Evolutionary conservation across 2,329 filamentous ascomycete genomes (phyloP).

Genomic region (Phialophora expanda): DNA sequence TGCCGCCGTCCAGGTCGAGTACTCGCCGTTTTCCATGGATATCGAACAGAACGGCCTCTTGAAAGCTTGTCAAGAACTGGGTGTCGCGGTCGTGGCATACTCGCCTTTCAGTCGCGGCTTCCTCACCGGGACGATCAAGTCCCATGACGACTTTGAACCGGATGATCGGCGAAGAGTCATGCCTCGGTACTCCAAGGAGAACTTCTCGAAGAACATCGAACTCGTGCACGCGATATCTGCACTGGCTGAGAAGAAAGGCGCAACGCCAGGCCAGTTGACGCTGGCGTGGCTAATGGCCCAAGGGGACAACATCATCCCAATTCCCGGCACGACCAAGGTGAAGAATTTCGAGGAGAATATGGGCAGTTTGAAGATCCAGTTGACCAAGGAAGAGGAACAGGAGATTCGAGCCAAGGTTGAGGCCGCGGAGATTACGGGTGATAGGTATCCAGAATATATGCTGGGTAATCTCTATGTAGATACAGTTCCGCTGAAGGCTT

Average conservation of each 20-base stretch:
- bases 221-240: slow-evolving; percentile 53
- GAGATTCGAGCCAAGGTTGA: slow-evolving; percentile 55
- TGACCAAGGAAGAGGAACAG: slow-evolving; percentile 56
- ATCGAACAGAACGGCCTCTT: slow-evolving; percentile 64
- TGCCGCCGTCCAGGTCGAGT: slow-evolving; percentile 65
- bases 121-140: slow-evolving; percentile 55
- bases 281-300: slow-evolving; percentile 56
- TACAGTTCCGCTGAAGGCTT: slow-evolving; percentile 11
- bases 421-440: slow-evolving; percentile 11
- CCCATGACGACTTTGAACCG: slow-evolving; percentile 54
- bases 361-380: slow-evolving; percentile 43
- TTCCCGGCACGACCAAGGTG: slow-evolving; percentile 47
- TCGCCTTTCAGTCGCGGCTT: slow-evolving; percentile 65
- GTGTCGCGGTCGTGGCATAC: slow-evolving; percentile 65
- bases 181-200: slow-evolving; percentile 58
- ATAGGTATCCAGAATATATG: slow-evolving; percentile 10
- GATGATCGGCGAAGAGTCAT: slow-evolving; percentile 51
- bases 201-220: slow-evolving; percentile 57
- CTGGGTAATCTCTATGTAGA: slow-evolving; percentile 12
- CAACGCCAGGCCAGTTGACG: slow-evolving; percentile 55
- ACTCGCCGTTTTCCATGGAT: slow-evolving; percentile 62
- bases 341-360: slow-evolving; percentile 42
- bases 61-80: slow-evolving; percentile 59
- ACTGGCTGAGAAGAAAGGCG: slow-evolving; percentile 53
- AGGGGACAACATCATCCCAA: slow-evolving; percentile 48